Evolutionary conservation across 352 stramenopile species (phyloP).

Genomic region (Phytophthora brassicae): DNA sequence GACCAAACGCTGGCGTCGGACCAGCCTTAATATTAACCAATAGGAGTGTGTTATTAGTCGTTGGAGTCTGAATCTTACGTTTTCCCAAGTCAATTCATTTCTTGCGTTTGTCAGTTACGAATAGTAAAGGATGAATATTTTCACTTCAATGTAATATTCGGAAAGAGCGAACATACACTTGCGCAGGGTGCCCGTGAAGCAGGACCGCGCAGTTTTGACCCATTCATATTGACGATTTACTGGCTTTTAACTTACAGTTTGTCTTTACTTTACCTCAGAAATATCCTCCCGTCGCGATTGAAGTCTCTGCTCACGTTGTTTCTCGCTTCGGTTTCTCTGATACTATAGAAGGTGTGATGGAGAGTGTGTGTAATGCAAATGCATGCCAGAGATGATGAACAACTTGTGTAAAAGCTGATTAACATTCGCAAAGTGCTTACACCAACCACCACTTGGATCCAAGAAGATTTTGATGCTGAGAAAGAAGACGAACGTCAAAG

Average conservation of each 20-base stretch:
- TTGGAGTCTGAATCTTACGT: background rate
- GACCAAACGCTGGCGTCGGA: too few relatives aligned
- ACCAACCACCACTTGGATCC: conserved; percentile 54
- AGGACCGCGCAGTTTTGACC: too few relatives aligned
- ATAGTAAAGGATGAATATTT: too few relatives aligned
- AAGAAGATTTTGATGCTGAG: conserved; percentile 50
- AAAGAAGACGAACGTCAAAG: conserved; percentile 36
- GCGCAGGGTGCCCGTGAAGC: too few relatives aligned
- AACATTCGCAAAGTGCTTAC: conserved; percentile 49
- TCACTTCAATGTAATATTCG: too few relatives aligned
- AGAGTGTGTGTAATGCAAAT: conserved; percentile 47
- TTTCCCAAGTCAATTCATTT: background rate
- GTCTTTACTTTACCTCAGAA: conserved; percentile 25
- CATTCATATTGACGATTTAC: background rate
- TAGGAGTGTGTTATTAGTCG: background rate
- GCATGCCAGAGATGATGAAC: conserved; percentile 42
- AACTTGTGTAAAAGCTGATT: conserved; percentile 44
- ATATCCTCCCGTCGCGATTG: conserved; percentile 50
- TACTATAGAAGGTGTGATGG: conserved; percentile 48
- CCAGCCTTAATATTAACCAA: background rate
- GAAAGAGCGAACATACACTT: too few relatives aligned
- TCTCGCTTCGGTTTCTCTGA: conserved; percentile 49
- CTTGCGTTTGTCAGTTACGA: too few relatives aligned
- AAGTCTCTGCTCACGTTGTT: conserved; percentile 42
- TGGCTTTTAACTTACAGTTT: too few relatives aligned